These are phyloP conservation scores for Tuber borchii DNA, from an alignment of 495 filamentous ascomycete genomes.

Conservation along the genomic window DNA sequence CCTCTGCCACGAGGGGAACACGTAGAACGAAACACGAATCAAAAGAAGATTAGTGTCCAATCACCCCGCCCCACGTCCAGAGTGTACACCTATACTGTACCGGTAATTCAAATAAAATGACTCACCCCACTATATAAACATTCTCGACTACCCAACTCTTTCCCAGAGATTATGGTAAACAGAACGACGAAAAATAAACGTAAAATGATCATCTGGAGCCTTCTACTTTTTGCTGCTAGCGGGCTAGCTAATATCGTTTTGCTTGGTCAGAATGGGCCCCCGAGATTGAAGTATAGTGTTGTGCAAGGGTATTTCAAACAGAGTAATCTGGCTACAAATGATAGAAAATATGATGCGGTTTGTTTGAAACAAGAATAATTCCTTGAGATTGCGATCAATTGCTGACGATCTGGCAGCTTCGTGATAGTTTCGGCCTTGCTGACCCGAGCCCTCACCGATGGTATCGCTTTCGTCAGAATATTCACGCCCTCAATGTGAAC, in stretches of 20 bases:
- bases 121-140: neutral
- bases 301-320: constrained; percentile 66
- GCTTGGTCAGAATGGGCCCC: neutral
- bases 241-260: neutral
- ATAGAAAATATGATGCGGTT: constrained; percentile 57
- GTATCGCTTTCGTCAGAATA: constrained; percentile 57
- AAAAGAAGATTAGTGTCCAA: neutral
- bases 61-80: constrained; percentile 3
- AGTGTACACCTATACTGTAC: too few species aligned
- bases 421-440: constrained; percentile 55
- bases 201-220: neutral
- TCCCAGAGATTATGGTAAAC: neutral
- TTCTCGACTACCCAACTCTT: neutral
- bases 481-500: constrained; percentile 51
- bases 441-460: constrained; percentile 47
- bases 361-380: neutral
- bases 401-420: constrained; percentile 45
- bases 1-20: neutral
- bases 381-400: neutral
- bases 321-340: constrained; percentile 57
- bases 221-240: neutral
- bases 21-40: neutral
- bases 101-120: neutral
- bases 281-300: constrained; percentile 54
- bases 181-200: neutral